phyloP scores from a whole-genome alignment of 257 asterid genomes.

The Sherardia arvensis region DNA sequence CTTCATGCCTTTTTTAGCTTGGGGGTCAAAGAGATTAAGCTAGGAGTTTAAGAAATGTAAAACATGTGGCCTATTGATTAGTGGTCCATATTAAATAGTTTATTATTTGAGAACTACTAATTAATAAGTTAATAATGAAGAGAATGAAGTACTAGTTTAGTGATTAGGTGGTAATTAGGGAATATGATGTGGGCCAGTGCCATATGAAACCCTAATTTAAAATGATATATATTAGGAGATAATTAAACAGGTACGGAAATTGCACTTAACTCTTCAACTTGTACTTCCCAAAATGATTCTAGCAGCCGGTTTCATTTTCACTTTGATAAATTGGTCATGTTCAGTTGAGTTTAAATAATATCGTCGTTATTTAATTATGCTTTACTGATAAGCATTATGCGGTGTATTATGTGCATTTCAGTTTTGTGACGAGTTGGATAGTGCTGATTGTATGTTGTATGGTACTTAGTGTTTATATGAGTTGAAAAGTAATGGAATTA shows the following conservation, averaged over 20 bases:
- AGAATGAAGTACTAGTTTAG: background rate
- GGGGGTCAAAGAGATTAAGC: background rate
- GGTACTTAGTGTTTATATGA: too few species aligned
- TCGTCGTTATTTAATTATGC: too few species aligned
- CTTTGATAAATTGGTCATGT: too few species aligned
- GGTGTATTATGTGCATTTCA: too few species aligned
- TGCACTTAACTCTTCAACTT: background rate
- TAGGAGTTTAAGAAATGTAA: background rate
- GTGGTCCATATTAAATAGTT: background rate
- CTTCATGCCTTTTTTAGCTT: background rate
- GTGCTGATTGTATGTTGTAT: too few species aligned
- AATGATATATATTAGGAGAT: too few species aligned
- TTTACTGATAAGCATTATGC: too few species aligned
- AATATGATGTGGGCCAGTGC: background rate
- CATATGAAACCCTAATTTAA: background rate
- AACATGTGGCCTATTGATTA: background rate
- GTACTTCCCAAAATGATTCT: background rate
- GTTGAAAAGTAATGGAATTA: too few species aligned
- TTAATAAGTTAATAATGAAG: too few species aligned
- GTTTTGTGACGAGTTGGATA: too few species aligned
- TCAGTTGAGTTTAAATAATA: too few species aligned
- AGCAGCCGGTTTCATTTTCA: background rate
- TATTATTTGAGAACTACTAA: too few species aligned
- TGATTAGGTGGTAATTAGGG: background rate
- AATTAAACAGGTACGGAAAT: background rate